Evolutionary conservation across 352 stramenopile genomes (phyloP), one percentile per base, ranked within the genome.

Genomic region (Pythium sp.): DNA sequence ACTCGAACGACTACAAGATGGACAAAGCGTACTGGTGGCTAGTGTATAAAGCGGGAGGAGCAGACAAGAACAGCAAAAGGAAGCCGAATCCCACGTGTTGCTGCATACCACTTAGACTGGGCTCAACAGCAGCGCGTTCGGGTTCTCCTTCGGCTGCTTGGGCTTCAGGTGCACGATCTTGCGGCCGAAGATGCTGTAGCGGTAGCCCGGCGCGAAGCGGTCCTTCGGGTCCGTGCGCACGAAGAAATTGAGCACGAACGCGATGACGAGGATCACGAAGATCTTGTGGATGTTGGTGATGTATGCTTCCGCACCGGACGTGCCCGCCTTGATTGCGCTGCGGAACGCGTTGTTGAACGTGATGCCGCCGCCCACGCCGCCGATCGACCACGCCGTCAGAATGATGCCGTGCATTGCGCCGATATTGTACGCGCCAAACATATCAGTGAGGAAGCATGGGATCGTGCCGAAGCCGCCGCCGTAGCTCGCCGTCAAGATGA

Each of bases 351-450:
- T 70, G 70, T 87, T 93, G 68, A 93, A 93, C 5, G 76, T 77
- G 70, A 93, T 85, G 36, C 85, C 85, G 14, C 86, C 86, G 9
- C 79, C 84, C 9, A 95, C 82, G 5, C 84, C 87, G 28, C 82
- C 81, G 55, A 93, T 87, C 2, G 84, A 92, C 84, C 86, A 94
- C 9, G 84, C 77, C 5, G 86, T 93, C 6, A 93, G 67, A 69
- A 91, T 88, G 34, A 91, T 55, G 0, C 86, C 86, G 69, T 93
- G 84, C 80, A 94, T 88, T 2, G 81, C 86, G 11, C 82, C 86
- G 41, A 92, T 92, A 75, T 94, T 92, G 67, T 81, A 92, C 4
- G 81, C 81, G n/a, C 86, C 86, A 60, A 93, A 94, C 84, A 93
- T 93, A 60, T 93, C 86, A 0, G 84, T 91, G 26, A 94, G 61